Conservation (phyloP, 805 yeast species). For the Candida sithepensis region DNA sequence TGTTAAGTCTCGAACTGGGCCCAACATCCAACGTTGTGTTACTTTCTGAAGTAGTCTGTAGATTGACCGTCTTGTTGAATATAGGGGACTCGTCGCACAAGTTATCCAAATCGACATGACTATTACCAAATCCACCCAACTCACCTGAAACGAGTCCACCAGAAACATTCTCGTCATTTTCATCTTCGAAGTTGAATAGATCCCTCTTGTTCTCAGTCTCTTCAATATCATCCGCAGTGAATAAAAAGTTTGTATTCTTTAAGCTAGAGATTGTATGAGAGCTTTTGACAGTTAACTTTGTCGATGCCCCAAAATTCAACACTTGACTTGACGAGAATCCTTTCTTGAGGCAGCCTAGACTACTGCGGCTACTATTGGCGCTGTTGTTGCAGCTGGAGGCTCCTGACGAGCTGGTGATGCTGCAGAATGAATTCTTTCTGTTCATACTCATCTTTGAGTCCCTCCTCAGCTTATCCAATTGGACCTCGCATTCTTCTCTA, state of each 20-base stretch:
- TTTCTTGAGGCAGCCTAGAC: constrained; percentile 9
- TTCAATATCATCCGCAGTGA: not conserved
- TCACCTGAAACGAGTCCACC: constrained; percentile 11
- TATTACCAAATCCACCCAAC: constrained; percentile 26
- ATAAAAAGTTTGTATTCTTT: constrained; percentile 4
- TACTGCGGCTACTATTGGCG: constrained; percentile 5
- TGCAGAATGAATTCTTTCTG: constrained; percentile 22
- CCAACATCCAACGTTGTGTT: not conserved
- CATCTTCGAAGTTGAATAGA: not conserved
- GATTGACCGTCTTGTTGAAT: constrained; percentile 10
- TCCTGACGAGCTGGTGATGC: constrained; percentile 3
- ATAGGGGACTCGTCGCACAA: constrained; percentile 23
- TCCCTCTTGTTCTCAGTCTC: not conserved
- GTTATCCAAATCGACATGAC: constrained; percentile 21
- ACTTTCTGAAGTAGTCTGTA: constrained; percentile 1
- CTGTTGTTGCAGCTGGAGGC: not conserved
- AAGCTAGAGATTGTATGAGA: constrained; percentile 2
- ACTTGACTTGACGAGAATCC: constrained; percentile 18
- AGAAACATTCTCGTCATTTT: not conserved
- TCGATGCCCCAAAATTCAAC: constrained; percentile 22
- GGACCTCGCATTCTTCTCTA: constrained; percentile 41
- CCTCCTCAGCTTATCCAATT: constrained; percentile 37
- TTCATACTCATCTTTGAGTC: constrained; percentile 31
- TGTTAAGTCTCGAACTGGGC: not conserved
- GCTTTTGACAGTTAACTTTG: constrained; percentile 4